Base-by-base conservation (phyloP, 225 moss, liverwort and hornwort species). In the Rhytidiadelphus loreus region DNA sequence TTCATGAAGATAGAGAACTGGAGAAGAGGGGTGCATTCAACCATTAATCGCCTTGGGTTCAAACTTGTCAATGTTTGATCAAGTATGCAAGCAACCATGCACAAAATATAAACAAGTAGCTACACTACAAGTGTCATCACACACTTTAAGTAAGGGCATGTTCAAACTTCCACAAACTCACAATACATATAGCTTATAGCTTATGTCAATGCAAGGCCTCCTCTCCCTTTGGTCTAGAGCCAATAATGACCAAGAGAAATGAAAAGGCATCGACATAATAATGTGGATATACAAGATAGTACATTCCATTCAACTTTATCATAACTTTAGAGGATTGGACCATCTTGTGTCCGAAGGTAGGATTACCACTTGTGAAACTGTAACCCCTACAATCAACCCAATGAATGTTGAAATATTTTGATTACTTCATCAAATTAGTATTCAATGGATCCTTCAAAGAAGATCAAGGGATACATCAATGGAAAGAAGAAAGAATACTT, bases 1-100 rank as follows among this genome's bases (percentile, higher is more conserved):
- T 50, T 50, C 50, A 50, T 50, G 50, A 50, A 50, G 50, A 46
- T 46, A 0, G 25, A 56, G 7, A 56, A 56, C 0, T 25, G 26
- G 56, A 6, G 10, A 56, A 23, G 4, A 2, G 5, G 7, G 9
- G 24, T 0, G 1, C 1, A 26, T 56, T 2, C 16, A 37, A 56
- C 26, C 37, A 15, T 37, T 77, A 16, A 13, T 35, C 23, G 4
- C 6, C 0, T 37, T 10, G 6, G 2, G 4, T 77, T 56, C 16
- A 37, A 37, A 55, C 7, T 57, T n/a, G 16, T 39, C 57, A 24
- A 57, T 28, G 17, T 57, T 78, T n/a, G 4, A 26, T 16, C 3
- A 17, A 26, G 9, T 17, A 39, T 18, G 18, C 16, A 56, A 26
- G 16, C n/a, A 79, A 77, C 15, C 35, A 53, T 22, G 33, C 56